A percentile compares a stretch with the other conserved stretches of the same genome.
These are phyloP conservation scores for Syncephalastrum racemosum DNA, from an alignment of 371 early-diverging fungal genomes.

Conservation along the genomic window DNA sequence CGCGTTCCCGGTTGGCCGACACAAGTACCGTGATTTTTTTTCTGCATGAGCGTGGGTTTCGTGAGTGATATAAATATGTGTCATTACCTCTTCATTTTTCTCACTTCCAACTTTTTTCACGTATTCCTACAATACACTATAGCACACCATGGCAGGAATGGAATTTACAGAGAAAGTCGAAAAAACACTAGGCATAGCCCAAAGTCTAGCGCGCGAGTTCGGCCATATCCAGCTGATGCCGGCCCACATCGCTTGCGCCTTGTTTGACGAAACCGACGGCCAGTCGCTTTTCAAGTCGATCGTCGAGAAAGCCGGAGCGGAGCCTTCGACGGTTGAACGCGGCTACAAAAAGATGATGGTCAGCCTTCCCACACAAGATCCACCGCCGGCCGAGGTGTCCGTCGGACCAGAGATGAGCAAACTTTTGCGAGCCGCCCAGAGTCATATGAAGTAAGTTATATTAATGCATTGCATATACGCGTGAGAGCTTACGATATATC, in stretches of 20 bases:
- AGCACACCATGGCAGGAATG: slow-evolving; percentile 49
- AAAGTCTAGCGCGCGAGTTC: slow-evolving; percentile 77
- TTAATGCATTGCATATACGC: no score
- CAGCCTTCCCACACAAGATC: slow-evolving; percentile 83
- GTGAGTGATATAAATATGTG: no score
- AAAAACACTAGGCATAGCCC: slow-evolving; percentile 62
- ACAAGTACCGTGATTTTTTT: no score
- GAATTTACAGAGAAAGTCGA: slow-evolving; percentile 92
- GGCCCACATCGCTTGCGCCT: slow-evolving; percentile 76
- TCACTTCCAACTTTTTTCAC: no score
- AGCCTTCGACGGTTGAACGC: slow-evolving; percentile 74
- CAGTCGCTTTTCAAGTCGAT: slow-evolving; percentile 67
- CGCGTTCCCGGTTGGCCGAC: no score
- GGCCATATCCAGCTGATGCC: slow-evolving; percentile 78
- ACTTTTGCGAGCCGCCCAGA: slow-evolving; percentile 69
- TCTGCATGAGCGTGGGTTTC: no score
- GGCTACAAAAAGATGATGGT: slow-evolving; percentile 74
- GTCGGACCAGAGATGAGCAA: slow-evolving; percentile 64
- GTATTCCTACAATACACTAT: no score
- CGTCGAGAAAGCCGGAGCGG: slow-evolving; percentile 81
- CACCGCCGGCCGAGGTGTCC: slow-evolving; percentile 76
- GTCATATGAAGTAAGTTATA: slow-evolving; percentile 56
- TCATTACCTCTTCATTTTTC: no score
- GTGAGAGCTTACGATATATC: no score
- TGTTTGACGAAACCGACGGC: slow-evolving; percentile 75